phyloP scores from a whole-genome alignment of 208 protist species.

The Acanthamoeba polyphaga region DNA sequence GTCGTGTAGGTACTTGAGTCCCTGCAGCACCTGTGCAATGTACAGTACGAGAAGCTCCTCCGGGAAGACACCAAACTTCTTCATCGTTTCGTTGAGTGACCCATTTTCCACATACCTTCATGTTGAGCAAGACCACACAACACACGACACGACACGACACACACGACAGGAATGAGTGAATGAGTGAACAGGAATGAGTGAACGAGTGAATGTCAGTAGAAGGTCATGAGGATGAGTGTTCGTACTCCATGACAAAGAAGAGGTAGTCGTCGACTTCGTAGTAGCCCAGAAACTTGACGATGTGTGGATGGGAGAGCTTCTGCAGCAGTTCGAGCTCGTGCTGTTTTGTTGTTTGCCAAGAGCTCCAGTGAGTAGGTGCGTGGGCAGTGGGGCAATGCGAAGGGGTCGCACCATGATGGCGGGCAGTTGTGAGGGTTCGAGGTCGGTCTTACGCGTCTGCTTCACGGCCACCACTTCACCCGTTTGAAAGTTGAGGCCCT shows the following conservation, averaged over 20 bases:
- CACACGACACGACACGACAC: too few relatives aligned
- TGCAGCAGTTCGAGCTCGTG: constrained; percentile 88
- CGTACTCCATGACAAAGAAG: constrained; percentile 82
- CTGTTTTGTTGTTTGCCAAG: neutral
- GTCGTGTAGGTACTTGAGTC: constrained; percentile 92
- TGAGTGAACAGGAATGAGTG: too few relatives aligned
- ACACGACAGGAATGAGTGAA: too few relatives aligned
- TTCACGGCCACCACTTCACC: constrained; percentile 91
- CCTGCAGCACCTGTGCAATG: constrained; percentile 92
- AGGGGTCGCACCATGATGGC: constrained; percentile 75
- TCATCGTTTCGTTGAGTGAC: constrained; percentile 91
- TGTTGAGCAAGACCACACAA: constrained; percentile 25
- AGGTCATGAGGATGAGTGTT: neutral
- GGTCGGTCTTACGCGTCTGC: constrained; percentile 81
- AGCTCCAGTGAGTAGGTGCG: neutral
- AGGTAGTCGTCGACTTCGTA: constrained; percentile 73
- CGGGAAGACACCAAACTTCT: constrained; percentile 93
- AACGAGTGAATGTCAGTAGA: neutral
- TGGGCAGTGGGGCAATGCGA: neutral
- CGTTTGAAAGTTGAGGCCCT: constrained; percentile 86
- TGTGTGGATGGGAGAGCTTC: constrained; percentile 89
- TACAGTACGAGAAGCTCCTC: constrained; percentile 92
- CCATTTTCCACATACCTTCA: constrained; percentile 90
- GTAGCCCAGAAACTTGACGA: constrained; percentile 92
- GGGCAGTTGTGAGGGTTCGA: constrained; percentile 80